A percentile compares a stretch with the other conserved stretches of the same genome.
Conservation (phyloP, 2,329 filamentous ascomycete species). For the Acephala macrosclerotiorum region DNA sequence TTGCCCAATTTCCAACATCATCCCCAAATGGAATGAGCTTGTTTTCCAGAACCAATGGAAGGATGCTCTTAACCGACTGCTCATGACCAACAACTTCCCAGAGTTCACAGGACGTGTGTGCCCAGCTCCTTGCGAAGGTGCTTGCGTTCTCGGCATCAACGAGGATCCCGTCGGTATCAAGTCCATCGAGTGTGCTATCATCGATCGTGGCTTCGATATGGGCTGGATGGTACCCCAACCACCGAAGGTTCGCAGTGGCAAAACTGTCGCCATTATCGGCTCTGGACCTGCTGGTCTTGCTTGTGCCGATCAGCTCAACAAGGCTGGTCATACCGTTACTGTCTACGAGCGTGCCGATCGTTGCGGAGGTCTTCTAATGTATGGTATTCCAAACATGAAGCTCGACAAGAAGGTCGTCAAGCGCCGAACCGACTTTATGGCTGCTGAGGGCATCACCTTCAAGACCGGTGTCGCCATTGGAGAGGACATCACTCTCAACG, state of each 20-base stretch:
- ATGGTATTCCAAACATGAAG: conserved; percentile 99
- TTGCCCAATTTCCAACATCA: conserved; percentile 96
- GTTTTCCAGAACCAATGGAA: conserved; percentile 82
- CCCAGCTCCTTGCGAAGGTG: conserved; percentile 94
- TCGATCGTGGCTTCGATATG: conserved; percentile 96
- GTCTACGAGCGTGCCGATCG: conserved; percentile 94
- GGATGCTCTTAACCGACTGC: conserved; percentile 87
- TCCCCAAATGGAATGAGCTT: conserved; percentile 94
- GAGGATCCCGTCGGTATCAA: conserved; percentile 98
- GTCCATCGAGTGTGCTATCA: conserved; percentile 97
- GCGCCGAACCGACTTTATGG: conserved; percentile 94
- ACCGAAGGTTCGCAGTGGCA: conserved; percentile 82
- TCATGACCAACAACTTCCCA: conserved; percentile 99
- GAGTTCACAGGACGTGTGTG: conserved; percentile 98
- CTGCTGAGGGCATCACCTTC: conserved; percentile 84
- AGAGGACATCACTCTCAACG: conserved; percentile 73
- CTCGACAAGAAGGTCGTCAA: conserved; percentile 98
- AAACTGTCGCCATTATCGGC: conserved; percentile 87
- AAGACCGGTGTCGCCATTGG: conserved; percentile 81
- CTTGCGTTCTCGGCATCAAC: conserved; percentile 95
- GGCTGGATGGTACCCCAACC: conserved; percentile 93
- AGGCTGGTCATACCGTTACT: conserved; percentile 85
- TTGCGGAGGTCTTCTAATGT: conserved; percentile 92
- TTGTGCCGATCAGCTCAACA: conserved; percentile 92
- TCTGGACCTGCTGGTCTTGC: conserved; percentile 93